Base-by-base conservation (phyloP, 768 basidiomycete genomes). In the Gloeophyllum trabeum region DNA sequence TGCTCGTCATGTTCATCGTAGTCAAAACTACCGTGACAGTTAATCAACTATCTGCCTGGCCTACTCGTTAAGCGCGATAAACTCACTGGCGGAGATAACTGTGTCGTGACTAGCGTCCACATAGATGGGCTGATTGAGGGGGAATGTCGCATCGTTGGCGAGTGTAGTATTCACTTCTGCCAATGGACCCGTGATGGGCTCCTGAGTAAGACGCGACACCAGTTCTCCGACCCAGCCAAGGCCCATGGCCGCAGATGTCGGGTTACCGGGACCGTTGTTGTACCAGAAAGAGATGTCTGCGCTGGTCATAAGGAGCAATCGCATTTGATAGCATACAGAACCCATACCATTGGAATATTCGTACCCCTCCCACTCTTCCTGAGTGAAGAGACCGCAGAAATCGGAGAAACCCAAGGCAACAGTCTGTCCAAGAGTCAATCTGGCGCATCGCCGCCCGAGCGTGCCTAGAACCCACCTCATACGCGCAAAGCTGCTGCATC, bases 311-410 rank as follows among this genome's bases (percentile, higher is more conserved):
- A 10, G 16, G 28, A 32, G 28, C n/a, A n/a, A 32, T 16, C 16
- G 28, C 74, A 56, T 52, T 72, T 72, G 26, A 75, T 53, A 0
- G 72, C 66, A 20, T 63, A 63, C 12, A 66, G 46, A n/a, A 66
- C 63, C 61, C 28, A 37, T 37, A 44, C 4, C n/a, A 25, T 19
- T 35, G 25, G 18, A 20, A 44, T 68, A 65, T 42, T 63, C 57
- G 46, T 61, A 67, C 1, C 61, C 61, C 47, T 61, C 59, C 65
- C 65, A 69, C 45, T 67, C 66, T 35, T 63, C 59, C 40, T 63
- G 54, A 2, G 65, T 65, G 52, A 69, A 67, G 14, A 69, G 51
- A 19, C 51, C 53, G 45, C 66, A 69, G 54, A 67, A 69, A 12
- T 57, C 49, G 5, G 62, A 64, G 47, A 63, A 64, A 2, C 62